phyloP scores from a whole-genome alignment of 129 eudicot species.

The Smallanthus sonchifolius region DNA sequence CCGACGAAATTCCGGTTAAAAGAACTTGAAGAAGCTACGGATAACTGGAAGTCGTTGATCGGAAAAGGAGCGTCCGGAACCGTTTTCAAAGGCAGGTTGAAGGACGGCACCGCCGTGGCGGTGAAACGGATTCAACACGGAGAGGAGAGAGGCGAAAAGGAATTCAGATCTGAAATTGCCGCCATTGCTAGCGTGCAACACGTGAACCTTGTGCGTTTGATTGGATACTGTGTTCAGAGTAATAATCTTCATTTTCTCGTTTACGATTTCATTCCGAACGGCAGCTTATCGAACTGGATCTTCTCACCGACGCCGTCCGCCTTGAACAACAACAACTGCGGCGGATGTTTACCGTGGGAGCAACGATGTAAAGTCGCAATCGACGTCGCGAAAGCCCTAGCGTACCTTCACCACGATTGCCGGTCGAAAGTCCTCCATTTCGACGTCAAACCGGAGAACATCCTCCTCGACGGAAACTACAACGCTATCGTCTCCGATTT shows the following conservation, averaged over 20 bases:
- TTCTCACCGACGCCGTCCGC: slow-evolving; percentile 27
- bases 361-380: slow-evolving; percentile 42
- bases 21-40: slow-evolving; percentile 74
- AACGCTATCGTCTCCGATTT: slow-evolving; percentile 66
- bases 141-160: slow-evolving; percentile 59
- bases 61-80: slow-evolving; percentile 71
- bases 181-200: slow-evolving; percentile 83
- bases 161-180: slow-evolving; percentile 67
- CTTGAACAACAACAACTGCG: background rate
- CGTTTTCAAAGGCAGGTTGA: slow-evolving; percentile 54
- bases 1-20: slow-evolving; percentile 53
- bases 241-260: slow-evolving; percentile 48
- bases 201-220: slow-evolving; percentile 55
- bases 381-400: slow-evolving; percentile 76
- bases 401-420: slow-evolving; percentile 86
- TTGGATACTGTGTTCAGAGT: slow-evolving; percentile 48
- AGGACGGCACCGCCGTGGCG: slow-evolving; percentile 64
- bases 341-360: slow-evolving; percentile 63
- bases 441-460: slow-evolving; percentile 81
- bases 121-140: slow-evolving; percentile 63
- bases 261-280: slow-evolving; percentile 59
- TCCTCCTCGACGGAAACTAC: slow-evolving; percentile 44
- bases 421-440: slow-evolving; percentile 63
- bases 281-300: slow-evolving; percentile 67
- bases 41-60: slow-evolving; percentile 39